phyloP scores from a whole-genome alignment of 495 filamentous ascomycete genomes.

The Trichocladium uniseriatum region DNA sequence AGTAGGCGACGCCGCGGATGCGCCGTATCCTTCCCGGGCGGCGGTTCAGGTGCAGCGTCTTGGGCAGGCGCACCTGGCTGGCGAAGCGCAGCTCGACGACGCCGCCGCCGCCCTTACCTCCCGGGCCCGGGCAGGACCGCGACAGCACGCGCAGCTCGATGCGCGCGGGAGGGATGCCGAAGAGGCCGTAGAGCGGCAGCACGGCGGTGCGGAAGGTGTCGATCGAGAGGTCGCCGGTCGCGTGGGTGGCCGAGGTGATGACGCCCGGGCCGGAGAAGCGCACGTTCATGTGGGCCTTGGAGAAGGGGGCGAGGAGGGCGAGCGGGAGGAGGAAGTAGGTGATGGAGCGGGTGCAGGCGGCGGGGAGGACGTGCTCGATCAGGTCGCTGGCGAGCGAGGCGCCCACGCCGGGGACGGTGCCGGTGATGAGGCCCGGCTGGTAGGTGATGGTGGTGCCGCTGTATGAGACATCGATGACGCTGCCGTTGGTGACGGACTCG shows the following conservation, averaged over 20 bases:
- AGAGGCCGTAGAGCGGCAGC: slow-evolving; percentile 78
- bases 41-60: slow-evolving; percentile 82
- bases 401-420: slow-evolving; percentile 56
- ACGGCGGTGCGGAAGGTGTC: slow-evolving; percentile 92
- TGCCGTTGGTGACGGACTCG: slow-evolving; percentile 91
- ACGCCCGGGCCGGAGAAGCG: slow-evolving; percentile 83
- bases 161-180: slow-evolving; percentile 70
- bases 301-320: slow-evolving; percentile 86
- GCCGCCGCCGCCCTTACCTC: slow-evolving; percentile 73
- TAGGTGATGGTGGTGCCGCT: slow-evolving; percentile 89
- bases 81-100: slow-evolving; percentile 87
- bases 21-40: slow-evolving; percentile 74
- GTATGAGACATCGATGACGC: slow-evolving; percentile 85
- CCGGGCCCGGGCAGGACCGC: slow-evolving; percentile 63
- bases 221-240: slow-evolving; percentile 68
- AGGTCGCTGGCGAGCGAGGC: slow-evolving; percentile 54
- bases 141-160: slow-evolving; percentile 79
- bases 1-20: slow-evolving; percentile 87
- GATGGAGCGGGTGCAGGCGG: slow-evolving; percentile 63
- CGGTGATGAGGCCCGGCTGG: slow-evolving; percentile 84
- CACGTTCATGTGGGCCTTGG: slow-evolving; percentile 79
- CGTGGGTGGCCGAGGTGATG: slow-evolving; percentile 74
- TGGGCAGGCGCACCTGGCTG: slow-evolving; percentile 83
- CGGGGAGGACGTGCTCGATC: slow-evolving; percentile 67
- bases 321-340: slow-evolving; percentile 90